phyloP scores from a whole-genome alignment of 1,284 basidiomycete species.

The Flammula alnicola region DNA sequence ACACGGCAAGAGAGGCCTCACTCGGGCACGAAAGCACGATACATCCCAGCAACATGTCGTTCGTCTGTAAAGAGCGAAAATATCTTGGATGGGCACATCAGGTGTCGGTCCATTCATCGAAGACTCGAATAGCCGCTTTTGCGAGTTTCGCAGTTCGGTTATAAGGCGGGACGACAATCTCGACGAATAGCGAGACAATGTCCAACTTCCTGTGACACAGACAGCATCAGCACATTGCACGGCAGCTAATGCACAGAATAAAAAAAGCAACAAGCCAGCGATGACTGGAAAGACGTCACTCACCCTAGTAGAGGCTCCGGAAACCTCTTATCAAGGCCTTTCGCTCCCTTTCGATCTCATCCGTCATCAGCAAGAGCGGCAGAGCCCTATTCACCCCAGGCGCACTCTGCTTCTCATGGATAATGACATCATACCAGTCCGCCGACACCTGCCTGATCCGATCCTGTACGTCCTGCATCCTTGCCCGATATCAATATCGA shows the following conservation, averaged over 20 bases:
- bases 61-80: conserved; percentile 85
- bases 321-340: conserved; percentile 85
- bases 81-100: conserved; percentile 85
- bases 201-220: conserved; percentile 64
- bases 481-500: conserved; percentile 69
- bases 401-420: conserved; percentile 65
- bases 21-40: conserved; percentile 80
- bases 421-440: conserved; percentile 73
- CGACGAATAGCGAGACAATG: conserved; percentile 78
- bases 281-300: conserved; percentile 29
- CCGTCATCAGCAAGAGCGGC: conserved; percentile 81
- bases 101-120: conserved; percentile 81
- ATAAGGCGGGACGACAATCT: conserved; percentile 78
- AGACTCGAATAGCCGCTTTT: conserved; percentile 74
- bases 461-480: conserved; percentile 73
- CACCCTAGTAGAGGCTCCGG: conserved; percentile 82
- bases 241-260: not conserved
- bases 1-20: conserved; percentile 39
- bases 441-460: conserved; percentile 72
- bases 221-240: not conserved
- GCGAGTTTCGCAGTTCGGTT: conserved; percentile 74
- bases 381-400: conserved; percentile 80
- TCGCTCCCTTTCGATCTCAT: conserved; percentile 87
- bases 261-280: not conserved
- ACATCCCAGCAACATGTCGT: conserved; percentile 80